Evolutionary conservation across 805 yeast species (phyloP).

Genomic region (Hanseniaspora pseudoguilliermondii): DNA sequence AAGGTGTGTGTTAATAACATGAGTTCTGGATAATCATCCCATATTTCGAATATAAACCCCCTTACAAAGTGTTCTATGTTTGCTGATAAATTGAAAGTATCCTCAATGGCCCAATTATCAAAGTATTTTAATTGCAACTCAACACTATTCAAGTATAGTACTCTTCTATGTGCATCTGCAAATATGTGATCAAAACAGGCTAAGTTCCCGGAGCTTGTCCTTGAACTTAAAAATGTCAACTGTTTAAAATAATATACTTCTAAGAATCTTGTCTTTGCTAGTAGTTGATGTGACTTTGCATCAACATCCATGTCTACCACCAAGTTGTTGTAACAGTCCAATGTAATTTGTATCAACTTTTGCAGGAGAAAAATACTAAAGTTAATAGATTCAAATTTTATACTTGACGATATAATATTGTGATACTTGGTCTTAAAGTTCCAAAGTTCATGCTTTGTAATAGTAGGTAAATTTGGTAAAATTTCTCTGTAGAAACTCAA

Average conservation of each 20-base stretch:
- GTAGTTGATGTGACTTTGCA: not conserved
- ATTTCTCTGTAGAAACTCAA: conserved; percentile 3
- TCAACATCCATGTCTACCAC: not conserved
- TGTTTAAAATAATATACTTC: conserved; percentile 6
- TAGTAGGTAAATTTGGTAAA: conserved; percentile 3
- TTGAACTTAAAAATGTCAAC: not conserved
- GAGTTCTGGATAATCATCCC: conserved; percentile 3
- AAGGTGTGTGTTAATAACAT: not conserved
- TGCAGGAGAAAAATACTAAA: conserved; percentile 2
- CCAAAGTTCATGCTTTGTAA: conserved; percentile 10
- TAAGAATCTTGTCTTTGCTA: not conserved
- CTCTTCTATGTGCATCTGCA: conserved; percentile 2
- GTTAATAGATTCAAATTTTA: not conserved
- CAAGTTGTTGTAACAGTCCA: conserved; percentile 8
- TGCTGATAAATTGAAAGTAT: not conserved
- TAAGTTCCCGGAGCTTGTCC: not conserved
- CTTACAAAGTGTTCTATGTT: not conserved
- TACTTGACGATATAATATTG: not conserved
- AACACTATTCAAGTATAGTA: not conserved
- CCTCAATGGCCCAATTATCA: not conserved
- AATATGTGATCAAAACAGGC: not conserved
- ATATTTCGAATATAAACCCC: not conserved
- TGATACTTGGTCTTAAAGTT: not conserved
- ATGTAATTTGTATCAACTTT: not conserved
- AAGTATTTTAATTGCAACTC: not conserved